Base-by-base conservation (phyloP, 345 rosid species). In the Pugionium dolabratum region DNA sequence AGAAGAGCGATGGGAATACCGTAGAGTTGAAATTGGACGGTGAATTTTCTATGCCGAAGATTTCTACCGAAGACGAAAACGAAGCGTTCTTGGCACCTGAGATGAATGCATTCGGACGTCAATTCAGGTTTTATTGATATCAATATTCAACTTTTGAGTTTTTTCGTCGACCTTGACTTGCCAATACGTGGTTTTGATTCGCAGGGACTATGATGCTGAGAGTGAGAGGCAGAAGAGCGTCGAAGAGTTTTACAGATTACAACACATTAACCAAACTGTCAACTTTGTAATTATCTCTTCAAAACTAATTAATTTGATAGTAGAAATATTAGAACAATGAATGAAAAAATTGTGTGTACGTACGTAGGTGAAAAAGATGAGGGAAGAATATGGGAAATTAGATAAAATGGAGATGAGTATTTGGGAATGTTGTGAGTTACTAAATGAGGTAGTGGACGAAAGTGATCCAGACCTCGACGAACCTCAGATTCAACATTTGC, bases 391-490 rank as follows among this genome's bases (percentile, higher is more conserved):
- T 47, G 75, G 62, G 7, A 79, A 81, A 63, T 40, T 84, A 41
- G 66, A 84, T 26, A 79, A 71, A 33, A 80, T 57, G 9, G 83
- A 49, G 8, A 86, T 84, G 86, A 78, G 83, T 64, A 78, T 84
- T 33, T 82, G 92, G 89, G 89, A 86, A 70, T 79, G 92, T 59
- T 86, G 89, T 11, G 87, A 84, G 61, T 73, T 84, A 0, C 70
- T 84, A 0, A 86, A 84, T 9, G 78, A 80, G 2, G 84, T 84
- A 0, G 85, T 82, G 26, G 89, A 86, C 34, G 84, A 82, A 4
- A 84, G 91, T 34, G 87, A 86, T 54, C 92, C 85, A 5, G 89
- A 86, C 27, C 64, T 86, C 2, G 84, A 84, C 34, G 92, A 86
- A 72, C 84, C 89, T 34, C 87, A 82, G 50, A 86, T 84, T 51